A percentile compares a stretch with the other conserved stretches of the same genome.
Conservation (phyloP, 2,329 filamentous ascomycete species). For the Cryphonectria japonica region DNA sequence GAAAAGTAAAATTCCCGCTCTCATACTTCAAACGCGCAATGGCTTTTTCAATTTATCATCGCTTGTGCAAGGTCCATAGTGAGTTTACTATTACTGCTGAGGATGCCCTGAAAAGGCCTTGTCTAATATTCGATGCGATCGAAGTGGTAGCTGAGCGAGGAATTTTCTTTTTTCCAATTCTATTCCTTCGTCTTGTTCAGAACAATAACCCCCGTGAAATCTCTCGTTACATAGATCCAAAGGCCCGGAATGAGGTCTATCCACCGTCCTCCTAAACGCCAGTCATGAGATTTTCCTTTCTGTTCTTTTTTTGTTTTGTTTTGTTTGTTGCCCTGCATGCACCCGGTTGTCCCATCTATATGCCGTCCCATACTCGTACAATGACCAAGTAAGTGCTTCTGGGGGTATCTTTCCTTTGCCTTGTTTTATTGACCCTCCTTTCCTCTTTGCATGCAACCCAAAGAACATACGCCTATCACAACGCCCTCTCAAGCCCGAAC, state of each 20-base stretch:
- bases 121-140: slow-evolving; percentile 1
- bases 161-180: slow-evolving; percentile 24
- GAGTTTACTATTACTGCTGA: not conserved
- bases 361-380: slow-evolving; percentile 28
- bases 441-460: slow-evolving; percentile 7
- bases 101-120: not conserved
- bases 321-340: slow-evolving; percentile 12
- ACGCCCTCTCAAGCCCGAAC: slow-evolving; percentile 16
- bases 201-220: not conserved
- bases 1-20: not conserved
- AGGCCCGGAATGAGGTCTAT: slow-evolving; percentile 22
- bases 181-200: not conserved
- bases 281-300: slow-evolving; percentile 14
- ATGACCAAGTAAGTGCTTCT: slow-evolving; percentile 22
- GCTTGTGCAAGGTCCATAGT: too few species aligned
- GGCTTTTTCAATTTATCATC: too few species aligned
- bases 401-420: slow-evolving; percentile 26
- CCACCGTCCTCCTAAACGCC: slow-evolving; percentile 22
- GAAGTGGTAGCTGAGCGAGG: slow-evolving; percentile 19
- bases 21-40: too few species aligned
- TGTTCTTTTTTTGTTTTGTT: not conserved
- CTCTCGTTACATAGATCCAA: slow-evolving; percentile 2
- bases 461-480: slow-evolving; percentile 7
- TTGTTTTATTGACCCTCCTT: not conserved
- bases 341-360: slow-evolving; percentile 25